A percentile compares a stretch with the other conserved stretches of the same genome.
Conservation (phyloP, 306 rosid species). For the Prunus kanzakura region DNA sequence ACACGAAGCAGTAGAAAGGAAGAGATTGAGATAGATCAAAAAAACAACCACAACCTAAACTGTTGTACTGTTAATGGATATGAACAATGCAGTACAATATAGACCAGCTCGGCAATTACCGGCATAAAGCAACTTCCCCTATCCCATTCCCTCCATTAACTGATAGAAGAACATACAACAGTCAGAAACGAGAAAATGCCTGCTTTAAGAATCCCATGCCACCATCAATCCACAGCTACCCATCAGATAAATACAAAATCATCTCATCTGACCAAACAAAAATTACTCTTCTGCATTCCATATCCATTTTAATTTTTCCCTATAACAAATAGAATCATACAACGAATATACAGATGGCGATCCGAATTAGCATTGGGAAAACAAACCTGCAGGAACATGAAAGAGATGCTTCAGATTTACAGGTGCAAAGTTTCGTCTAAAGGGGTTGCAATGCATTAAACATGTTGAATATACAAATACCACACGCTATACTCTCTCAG, state of each 20-base stretch:
- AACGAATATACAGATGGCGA: slow-evolving; percentile 65
- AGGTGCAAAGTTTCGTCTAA: slow-evolving; percentile 36
- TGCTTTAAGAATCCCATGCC: slow-evolving; percentile 1
- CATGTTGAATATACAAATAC: slow-evolving; percentile 18
- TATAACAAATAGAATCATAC: slow-evolving; percentile 40
- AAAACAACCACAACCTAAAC: not conserved
- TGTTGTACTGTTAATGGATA: too few species aligned
- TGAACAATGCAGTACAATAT: not conserved
- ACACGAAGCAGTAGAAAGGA: not conserved
- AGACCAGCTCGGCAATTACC: not conserved
- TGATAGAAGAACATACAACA: not conserved
- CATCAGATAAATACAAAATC: slow-evolving; percentile 24
- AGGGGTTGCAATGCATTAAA: slow-evolving; percentile 30
- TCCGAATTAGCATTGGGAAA: slow-evolving; percentile 65
- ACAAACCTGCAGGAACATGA: slow-evolving; percentile 85
- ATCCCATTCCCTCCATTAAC: not conserved
- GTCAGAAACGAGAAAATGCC: slow-evolving; percentile 23
- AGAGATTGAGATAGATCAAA: not conserved
- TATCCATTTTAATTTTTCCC: slow-evolving; percentile 21
- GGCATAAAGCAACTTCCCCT: not conserved
- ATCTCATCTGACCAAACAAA: slow-evolving; percentile 20
- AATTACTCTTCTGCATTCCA: slow-evolving; percentile 27
- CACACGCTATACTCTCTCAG: not conserved
- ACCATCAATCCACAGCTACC: slow-evolving; percentile 24
- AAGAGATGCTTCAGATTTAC: slow-evolving; percentile 67